Evolutionary conservation across 2,329 filamentous ascomycete species (phyloP).

Genomic region (Dothideomycetes sp.): DNA sequence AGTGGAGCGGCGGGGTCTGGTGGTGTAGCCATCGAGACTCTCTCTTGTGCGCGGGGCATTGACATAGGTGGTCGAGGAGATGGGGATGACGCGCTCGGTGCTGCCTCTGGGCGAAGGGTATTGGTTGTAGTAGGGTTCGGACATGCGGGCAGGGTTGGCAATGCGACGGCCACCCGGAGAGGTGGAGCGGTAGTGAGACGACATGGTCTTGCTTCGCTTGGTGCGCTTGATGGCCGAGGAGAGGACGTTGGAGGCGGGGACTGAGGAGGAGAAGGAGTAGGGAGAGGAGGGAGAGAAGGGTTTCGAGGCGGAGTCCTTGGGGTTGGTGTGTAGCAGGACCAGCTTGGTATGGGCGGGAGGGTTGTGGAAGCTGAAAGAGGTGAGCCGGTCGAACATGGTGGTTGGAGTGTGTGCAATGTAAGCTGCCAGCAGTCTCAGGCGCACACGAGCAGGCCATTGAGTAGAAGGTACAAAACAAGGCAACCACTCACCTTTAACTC

Average conservation of each 20-base stretch:
- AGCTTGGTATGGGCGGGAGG: neutral
- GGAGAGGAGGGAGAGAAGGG: neutral
- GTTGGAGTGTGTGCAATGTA: neutral
- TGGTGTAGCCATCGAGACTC: slow-evolving; percentile 27
- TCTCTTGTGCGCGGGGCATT: slow-evolving; percentile 16
- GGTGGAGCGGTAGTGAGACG: slow-evolving; percentile 20
- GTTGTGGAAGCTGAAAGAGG: neutral
- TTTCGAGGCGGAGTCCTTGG: too few relatives aligned
- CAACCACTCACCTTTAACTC: neutral
- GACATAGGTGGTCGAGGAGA: slow-evolving; percentile 24
- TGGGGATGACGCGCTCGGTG: slow-evolving; percentile 24
- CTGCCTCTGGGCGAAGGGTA: slow-evolving; percentile 22
- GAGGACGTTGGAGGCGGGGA: slow-evolving; percentile 1
- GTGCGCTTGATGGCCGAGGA: neutral
- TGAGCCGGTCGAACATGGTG: neutral
- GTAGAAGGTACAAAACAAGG: neutral
- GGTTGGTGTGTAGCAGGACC: neutral
- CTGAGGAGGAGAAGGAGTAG: neutral
- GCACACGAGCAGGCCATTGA: neutral
- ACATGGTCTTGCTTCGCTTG: slow-evolving; percentile 12
- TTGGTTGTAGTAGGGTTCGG: slow-evolving; percentile 18
- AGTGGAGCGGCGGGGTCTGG: slow-evolving; percentile 32
- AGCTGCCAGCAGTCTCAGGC: neutral
- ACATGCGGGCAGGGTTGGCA: slow-evolving; percentile 20
- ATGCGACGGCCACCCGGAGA: slow-evolving; percentile 24